Percentiles rank a stretch among this genome's conserved stretches.
phyloP scores from a whole-genome alignment of 108 stramenopile species.

The Aurantiochytrium sp. region DNA sequence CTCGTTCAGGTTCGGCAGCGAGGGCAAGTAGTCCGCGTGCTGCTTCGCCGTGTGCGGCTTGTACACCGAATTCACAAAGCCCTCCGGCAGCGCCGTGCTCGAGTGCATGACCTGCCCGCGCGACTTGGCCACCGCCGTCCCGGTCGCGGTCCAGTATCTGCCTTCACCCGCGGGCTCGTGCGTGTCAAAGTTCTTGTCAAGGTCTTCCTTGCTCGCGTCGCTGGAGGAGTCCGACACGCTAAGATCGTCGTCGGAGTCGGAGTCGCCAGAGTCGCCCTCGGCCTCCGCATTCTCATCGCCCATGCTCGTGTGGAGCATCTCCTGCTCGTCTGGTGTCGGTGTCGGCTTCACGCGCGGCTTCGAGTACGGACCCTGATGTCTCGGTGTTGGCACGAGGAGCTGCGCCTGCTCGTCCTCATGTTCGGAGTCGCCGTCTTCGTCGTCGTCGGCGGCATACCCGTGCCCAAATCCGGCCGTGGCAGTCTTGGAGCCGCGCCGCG shows the following conservation, averaged over 20 bases:
- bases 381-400: not conserved
- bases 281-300: not conserved
- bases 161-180: conserved; percentile 38
- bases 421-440: not conserved
- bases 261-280: not conserved
- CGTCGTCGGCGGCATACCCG: no score
- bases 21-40: conserved; percentile 63
- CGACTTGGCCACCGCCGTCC: not conserved
- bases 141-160: not conserved
- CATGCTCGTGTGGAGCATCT: not conserved
- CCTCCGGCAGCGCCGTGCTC: conserved; percentile 37
- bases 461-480: no score
- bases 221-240: not conserved
- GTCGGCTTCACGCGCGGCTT: not conserved
- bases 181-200: conserved; percentile 17
- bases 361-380: not conserved
- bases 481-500: no score
- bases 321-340: conserved; percentile 37
- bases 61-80: conserved; percentile 47
- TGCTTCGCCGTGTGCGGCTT: conserved; percentile 47
- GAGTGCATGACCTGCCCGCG: not conserved
- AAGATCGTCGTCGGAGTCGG: not conserved
- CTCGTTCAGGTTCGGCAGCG: conserved; percentile 60
- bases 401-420: not conserved
- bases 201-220: not conserved